Evolutionary conservation across 305 asterid species (phyloP), one percentile per base, ranked within the genome.

Genomic region (Fraxinus greggii): DNA sequence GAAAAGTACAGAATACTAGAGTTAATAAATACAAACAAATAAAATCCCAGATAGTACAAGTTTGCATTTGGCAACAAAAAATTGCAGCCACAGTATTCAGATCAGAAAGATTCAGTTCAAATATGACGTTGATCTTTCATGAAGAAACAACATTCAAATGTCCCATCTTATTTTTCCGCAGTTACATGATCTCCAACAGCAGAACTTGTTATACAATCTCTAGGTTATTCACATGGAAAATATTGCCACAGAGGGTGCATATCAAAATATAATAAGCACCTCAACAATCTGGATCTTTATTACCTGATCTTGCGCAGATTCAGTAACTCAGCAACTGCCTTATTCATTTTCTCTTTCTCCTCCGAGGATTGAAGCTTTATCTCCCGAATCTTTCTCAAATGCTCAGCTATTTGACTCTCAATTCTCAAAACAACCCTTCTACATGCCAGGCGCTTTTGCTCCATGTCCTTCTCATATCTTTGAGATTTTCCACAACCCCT

Each of bases 391-490:
- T 89, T 92, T 83, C 92, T 89, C 67, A 56, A 33, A 32, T 77
- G 88, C 87, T 87, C 93, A 5, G 88, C 89, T 42, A 90, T 85
- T 83, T 85, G 88, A 79, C 99, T 92, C 90, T 95, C 95, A n/a
- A 93, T 87, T 83, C 97, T 89, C 79, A 92, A 83, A 83, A 92
- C 91, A 80, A 67, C 86, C 86, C 97, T 89, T 88, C 92, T 91
- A 75, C 89, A 94, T 1, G 92, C 90, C 31, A 91, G 86, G 40
- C 86, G 91, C 87, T 88, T 93, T 63, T 83, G 90, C 38, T 90
- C 90, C 76, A 86, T 89, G 77, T 89, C 91, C 85, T 88, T 92
- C 88, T 90, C 97, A 51, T 88, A 93, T 79, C 97, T 95, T 77
- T 15, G 81, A 63, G 9, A 79, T 38, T 51, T 76, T 63, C 83